These are phyloP conservation scores for Avena sativa DNA, from an alignment of 176 grass and related monocot species.

Conservation along the genomic window DNA sequence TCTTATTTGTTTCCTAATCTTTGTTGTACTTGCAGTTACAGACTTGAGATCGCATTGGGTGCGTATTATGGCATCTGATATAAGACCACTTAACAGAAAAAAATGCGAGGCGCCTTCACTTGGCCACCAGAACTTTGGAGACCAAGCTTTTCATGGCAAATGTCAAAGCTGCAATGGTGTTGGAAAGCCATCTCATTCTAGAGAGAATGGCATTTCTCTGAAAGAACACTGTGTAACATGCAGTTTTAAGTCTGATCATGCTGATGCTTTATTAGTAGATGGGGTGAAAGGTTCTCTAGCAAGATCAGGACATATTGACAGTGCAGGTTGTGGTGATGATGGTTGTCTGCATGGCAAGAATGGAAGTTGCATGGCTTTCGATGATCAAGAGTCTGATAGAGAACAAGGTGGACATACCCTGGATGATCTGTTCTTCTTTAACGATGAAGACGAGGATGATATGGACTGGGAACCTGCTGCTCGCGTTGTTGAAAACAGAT, in stretches of 20 bases:
- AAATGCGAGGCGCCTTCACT: conserved; percentile 9
- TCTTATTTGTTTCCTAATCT: conserved; percentile 5
- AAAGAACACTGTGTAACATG: conserved; percentile 40
- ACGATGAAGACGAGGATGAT: conserved; percentile 88
- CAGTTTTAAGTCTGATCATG: conserved; percentile 33
- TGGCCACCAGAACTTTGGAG: conserved; percentile 33
- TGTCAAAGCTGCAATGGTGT: conserved; percentile 27
- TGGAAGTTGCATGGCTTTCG: conserved; percentile 41
- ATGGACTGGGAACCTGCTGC: conserved; percentile 80
- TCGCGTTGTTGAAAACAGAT: conserved; percentile 56
- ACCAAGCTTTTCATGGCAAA: conserved; percentile 51
- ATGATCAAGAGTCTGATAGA: conserved; percentile 50
- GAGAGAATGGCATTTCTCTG: conserved; percentile 39
- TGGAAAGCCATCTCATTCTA: conserved; percentile 43
- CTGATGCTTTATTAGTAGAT: conserved; percentile 42
- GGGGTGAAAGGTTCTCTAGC: conserved; percentile 23
- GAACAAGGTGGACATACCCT: conserved; percentile 58
- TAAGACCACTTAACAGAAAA: conserved; percentile 26
- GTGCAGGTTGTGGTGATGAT: conserved; percentile 43
- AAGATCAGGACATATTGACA: conserved; percentile 44
- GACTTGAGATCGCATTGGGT: conserved; percentile 19
- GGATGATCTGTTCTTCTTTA: conserved; percentile 71
- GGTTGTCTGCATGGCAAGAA: conserved; percentile 40
- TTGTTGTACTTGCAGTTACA: conserved; percentile 27
- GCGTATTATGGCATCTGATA: conserved; percentile 37